phyloP scores from a whole-genome alignment of 768 basidiomycete genomes.

The Hydnomerulius pinastri region DNA sequence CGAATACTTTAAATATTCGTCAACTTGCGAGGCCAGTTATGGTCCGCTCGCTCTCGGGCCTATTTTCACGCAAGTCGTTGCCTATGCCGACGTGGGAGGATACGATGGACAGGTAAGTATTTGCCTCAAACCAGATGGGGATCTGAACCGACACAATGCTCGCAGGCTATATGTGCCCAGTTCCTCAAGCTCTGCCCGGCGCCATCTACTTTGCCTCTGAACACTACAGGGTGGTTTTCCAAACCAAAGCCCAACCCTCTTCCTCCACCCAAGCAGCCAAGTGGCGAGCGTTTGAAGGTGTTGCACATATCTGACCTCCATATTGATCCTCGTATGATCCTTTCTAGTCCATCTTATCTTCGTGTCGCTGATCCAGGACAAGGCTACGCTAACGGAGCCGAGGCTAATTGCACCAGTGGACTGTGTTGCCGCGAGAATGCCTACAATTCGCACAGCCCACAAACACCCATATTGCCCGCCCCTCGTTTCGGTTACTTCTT shows the following conservation, averaged over 20 bases:
- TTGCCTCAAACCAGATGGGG: neutral
- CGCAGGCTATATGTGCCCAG: conserved; percentile 58
- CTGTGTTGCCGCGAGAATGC: conserved; percentile 65
- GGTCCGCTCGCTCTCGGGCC: conserved; percentile 53
- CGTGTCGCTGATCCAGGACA: conserved; percentile 2
- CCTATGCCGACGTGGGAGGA: conserved; percentile 70
- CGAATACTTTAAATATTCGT: conserved; percentile 54
- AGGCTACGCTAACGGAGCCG: conserved; percentile 71
- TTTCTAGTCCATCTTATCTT: neutral
- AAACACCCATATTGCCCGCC: conserved; percentile 54
- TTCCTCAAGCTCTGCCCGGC: conserved; percentile 58
- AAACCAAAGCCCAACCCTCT: conserved; percentile 75
- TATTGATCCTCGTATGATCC: conserved; percentile 62
- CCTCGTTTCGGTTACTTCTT: conserved; percentile 66
- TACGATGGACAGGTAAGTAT: conserved; percentile 66
- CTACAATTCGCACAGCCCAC: conserved; percentile 50
- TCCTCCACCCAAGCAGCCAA: conserved; percentile 57
- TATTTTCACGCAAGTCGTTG: conserved; percentile 68
- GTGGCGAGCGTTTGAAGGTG: conserved; percentile 68
- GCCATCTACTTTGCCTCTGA: conserved; percentile 59
- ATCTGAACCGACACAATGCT: neutral
- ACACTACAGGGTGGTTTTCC: conserved; percentile 69
- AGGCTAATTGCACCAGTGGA: conserved; percentile 70
- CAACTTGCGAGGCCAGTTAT: conserved; percentile 50
- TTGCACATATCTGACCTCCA: conserved; percentile 80